phyloP scores from a whole-genome alignment of 1,284 basidiomycete genomes.

The Taiwanofungus camphoratus region DNA sequence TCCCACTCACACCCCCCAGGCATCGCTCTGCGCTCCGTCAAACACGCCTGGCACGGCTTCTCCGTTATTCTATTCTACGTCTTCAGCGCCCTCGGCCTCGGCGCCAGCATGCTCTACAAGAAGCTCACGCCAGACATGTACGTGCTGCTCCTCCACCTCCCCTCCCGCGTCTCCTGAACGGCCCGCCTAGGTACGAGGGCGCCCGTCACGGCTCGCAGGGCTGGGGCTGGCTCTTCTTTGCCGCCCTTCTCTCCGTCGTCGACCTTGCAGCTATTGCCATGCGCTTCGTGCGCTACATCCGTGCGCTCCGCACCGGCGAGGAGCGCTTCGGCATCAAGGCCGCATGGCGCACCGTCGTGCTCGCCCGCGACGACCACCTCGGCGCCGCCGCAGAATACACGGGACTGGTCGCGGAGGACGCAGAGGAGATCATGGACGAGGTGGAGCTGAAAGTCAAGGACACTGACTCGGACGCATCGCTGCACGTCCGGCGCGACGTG shows the following conservation, averaged over 20 bases:
- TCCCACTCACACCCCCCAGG: slow-evolving; percentile 37
- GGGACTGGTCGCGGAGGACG: slow-evolving; percentile 48
- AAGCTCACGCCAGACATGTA: slow-evolving; percentile 79
- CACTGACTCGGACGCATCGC: slow-evolving; percentile 15
- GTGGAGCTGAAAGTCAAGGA: slow-evolving; percentile 31
- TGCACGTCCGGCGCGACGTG: slow-evolving; percentile 19
- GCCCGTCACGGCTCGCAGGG: slow-evolving; percentile 55
- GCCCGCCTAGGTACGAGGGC: slow-evolving; percentile 56
- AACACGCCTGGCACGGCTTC: slow-evolving; percentile 55
- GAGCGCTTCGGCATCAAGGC: slow-evolving; percentile 39
- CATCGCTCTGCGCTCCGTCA: slow-evolving; percentile 69
- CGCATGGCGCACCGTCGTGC: slow-evolving; percentile 53
- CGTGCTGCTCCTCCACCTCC: slow-evolving; percentile 22
- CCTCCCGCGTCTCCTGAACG: not conserved
- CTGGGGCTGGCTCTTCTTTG: slow-evolving; percentile 45
- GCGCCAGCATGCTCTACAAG: slow-evolving; percentile 58
- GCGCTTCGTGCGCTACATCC: slow-evolving; percentile 45
- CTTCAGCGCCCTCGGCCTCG: slow-evolving; percentile 51
- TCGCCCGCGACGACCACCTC: slow-evolving; percentile 37
- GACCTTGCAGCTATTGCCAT: slow-evolving; percentile 46
- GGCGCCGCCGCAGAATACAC: slow-evolving; percentile 37
- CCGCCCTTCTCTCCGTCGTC: slow-evolving; percentile 49
- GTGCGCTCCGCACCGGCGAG: slow-evolving; percentile 28
- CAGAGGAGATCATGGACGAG: slow-evolving; percentile 45
- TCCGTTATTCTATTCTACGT: slow-evolving; percentile 55